A percentile compares a stretch with the other conserved stretches of the same genome.
Conservation (phyloP, 2,329 filamentous ascomycete genomes). For the Ophiostoma novo-ulmi region DNA sequence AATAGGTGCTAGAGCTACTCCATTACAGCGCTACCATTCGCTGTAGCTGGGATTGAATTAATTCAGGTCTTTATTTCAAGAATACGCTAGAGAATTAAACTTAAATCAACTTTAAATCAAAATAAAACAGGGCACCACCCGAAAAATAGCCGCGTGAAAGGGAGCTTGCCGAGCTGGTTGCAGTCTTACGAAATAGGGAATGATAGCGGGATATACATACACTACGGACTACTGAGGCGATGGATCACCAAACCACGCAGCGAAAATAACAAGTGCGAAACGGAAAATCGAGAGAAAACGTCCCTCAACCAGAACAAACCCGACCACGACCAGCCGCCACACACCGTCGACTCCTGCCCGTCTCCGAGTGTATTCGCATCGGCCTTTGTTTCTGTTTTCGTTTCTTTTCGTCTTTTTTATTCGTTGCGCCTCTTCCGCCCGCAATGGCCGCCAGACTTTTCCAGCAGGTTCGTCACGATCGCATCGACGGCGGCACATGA, state of each 20-base stretch:
- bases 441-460: constrained; percentile 58
- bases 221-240: background rate
- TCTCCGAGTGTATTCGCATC: background rate
- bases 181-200: background rate
- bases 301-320: background rate
- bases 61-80: background rate
- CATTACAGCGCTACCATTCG: background rate
- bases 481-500: background rate
- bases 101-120: constrained; percentile 14
- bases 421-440: background rate
- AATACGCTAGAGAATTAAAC: constrained; percentile 16
- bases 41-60: background rate
- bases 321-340: constrained; percentile 5
- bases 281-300: constrained; percentile 16
- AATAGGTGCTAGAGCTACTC: background rate
- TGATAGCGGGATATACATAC: background rate
- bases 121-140: constrained; percentile 21
- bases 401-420: background rate
- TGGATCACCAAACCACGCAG: constrained; percentile 21
- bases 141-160: constrained; percentile 28
- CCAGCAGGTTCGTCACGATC: constrained; percentile 44
- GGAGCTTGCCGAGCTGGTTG: constrained; percentile 16
- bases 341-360: constrained; percentile 12
- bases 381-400: background rate
- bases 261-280: constrained; percentile 14